phyloP scores from a whole-genome alignment of 108 stramenopile genomes.

The Halocafeteria seosinensis region DNA sequence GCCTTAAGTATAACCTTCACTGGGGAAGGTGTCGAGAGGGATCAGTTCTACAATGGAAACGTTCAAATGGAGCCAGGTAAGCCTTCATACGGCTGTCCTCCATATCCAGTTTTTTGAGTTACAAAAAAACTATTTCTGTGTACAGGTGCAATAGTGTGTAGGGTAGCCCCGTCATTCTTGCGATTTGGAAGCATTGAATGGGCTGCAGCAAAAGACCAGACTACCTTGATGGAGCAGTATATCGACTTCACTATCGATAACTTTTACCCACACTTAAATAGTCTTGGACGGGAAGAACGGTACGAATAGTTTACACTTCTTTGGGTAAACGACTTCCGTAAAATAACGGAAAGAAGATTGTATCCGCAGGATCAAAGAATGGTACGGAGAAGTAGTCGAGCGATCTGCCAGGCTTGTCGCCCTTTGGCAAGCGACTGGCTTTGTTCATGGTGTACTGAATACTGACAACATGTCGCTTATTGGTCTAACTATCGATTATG shows the following conservation, averaged over 20 bases:
- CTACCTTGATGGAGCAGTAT: neutral
- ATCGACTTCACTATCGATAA: neutral
- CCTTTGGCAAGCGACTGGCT: slow-evolving; percentile 71
- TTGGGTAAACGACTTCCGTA: too few species aligned
- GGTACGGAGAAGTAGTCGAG: neutral
- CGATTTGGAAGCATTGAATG: neutral
- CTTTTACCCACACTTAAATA: too few species aligned
- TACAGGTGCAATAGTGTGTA: neutral
- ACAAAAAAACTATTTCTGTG: too few species aligned
- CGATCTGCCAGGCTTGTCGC: slow-evolving; percentile 33
- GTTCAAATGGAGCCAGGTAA: neutral
- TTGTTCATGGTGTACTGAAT: slow-evolving; percentile 85
- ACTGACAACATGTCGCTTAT: slow-evolving; percentile 67
- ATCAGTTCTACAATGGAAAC: neutral
- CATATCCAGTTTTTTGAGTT: too few species aligned
- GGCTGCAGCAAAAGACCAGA: neutral
- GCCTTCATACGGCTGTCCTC: too few species aligned
- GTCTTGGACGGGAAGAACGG: too few species aligned
- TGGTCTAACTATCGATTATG: slow-evolving; percentile 78
- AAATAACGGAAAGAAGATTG: too few species aligned
- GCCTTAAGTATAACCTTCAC: slow-evolving; percentile 54
- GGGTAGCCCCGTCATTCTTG: neutral
- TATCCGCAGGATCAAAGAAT: too few species aligned
- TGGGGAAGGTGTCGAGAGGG: slow-evolving; percentile 19
- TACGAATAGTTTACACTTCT: too few species aligned